Evolutionary conservation across 768 basidiomycete genomes (phyloP).

Genomic region (Pulveroboletus sp.): DNA sequence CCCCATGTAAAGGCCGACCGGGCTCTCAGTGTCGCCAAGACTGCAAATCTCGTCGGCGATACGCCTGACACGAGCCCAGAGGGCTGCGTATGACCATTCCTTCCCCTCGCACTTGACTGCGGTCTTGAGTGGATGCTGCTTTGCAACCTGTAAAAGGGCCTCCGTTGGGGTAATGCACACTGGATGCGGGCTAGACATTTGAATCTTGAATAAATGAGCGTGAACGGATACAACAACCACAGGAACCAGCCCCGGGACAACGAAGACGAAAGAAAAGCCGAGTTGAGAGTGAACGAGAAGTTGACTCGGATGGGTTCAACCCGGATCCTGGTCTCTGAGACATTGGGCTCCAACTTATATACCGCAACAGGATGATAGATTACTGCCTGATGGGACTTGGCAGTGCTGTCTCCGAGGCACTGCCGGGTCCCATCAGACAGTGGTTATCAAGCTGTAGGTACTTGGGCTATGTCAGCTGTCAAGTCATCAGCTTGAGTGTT

Average conservation of each 20-base stretch:
- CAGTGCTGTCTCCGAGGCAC: too few relatives aligned
- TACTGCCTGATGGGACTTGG: too few relatives aligned
- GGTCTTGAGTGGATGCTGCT: constrained; percentile 20
- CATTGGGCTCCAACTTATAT: too few relatives aligned
- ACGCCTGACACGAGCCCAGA: constrained; percentile 30
- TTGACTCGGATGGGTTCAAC: neutral
- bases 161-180: constrained; percentile 26
- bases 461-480: too few relatives aligned
- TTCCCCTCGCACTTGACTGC: constrained; percentile 20
- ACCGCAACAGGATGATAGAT: too few relatives aligned
- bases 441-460: too few relatives aligned
- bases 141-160: constrained; percentile 29
- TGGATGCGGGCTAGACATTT: constrained; percentile 17
- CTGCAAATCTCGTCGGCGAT: constrained; percentile 20
- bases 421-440: too few relatives aligned
- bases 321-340: neutral
- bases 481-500: too few relatives aligned
- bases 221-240: neutral
- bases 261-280: constrained; percentile 7
- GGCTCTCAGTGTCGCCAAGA: constrained; percentile 13
- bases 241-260: constrained; percentile 23
- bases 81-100: constrained; percentile 30
- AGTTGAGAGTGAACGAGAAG: neutral
- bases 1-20: constrained; percentile 30
- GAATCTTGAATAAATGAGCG: constrained; percentile 3